Evolutionary conservation across 2,329 filamentous ascomycete genomes (phyloP).

Genomic region (Xylaria digitata): DNA sequence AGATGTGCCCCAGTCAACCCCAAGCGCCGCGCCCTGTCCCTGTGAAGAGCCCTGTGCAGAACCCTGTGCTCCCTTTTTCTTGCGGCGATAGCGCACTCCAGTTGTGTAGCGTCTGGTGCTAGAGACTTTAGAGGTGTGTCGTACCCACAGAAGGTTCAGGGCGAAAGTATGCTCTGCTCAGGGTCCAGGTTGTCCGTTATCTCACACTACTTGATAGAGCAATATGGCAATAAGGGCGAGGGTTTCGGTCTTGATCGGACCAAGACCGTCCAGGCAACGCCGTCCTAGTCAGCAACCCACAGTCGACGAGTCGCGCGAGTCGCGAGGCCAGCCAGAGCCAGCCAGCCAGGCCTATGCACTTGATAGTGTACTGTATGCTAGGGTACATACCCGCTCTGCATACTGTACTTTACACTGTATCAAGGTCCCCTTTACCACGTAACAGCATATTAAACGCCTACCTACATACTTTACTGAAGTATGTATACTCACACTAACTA

Average conservation of each 20-base stretch:
- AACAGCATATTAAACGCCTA: constrained; percentile 10
- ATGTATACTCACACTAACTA: too few species aligned
- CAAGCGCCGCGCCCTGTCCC: constrained; percentile 20
- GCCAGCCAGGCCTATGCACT: background rate
- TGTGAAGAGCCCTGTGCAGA: constrained; percentile 8
- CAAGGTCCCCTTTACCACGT: constrained; percentile 16
- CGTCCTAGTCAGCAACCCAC: constrained; percentile 31
- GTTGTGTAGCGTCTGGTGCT: too few species aligned
- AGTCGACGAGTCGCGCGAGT: constrained; percentile 34
- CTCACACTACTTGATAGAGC: constrained; percentile 3
- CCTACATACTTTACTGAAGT: background rate
- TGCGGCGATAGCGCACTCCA: background rate
- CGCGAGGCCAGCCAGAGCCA: constrained; percentile 28
- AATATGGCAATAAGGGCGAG: constrained; percentile 14
- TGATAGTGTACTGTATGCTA: background rate
- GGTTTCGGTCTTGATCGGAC: constrained; percentile 19
- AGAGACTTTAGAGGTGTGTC: background rate
- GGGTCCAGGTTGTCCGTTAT: background rate
- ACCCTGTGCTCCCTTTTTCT: constrained; percentile 11
- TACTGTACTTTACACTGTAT: constrained; percentile 23
- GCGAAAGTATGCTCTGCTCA: constrained; percentile 8
- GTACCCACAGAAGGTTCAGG: constrained; percentile 6
- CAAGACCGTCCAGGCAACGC: background rate
- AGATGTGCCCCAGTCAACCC: constrained; percentile 13
- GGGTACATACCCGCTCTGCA: background rate